A percentile compares a stretch with the other conserved stretches of the same genome.
Conservation (phyloP, 1,284 basidiomycete species). For the Puccinia horiana region DNA sequence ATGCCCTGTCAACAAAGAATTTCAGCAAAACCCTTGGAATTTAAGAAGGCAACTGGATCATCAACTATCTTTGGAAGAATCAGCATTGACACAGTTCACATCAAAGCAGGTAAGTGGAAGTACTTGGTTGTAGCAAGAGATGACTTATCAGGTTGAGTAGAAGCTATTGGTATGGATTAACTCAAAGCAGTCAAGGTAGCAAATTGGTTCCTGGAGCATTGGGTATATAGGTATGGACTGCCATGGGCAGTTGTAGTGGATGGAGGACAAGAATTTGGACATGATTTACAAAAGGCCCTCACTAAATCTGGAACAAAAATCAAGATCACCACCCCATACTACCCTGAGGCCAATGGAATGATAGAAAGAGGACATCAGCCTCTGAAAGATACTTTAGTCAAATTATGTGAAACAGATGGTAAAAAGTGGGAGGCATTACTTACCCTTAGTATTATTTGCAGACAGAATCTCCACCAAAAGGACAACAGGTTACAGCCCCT, state of each 20-base stretch:
- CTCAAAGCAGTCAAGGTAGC: neutral
- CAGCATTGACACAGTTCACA: neutral
- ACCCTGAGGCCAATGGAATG: too few species aligned
- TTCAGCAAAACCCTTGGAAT: neutral
- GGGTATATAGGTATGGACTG: neutral
- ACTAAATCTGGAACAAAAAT: neutral
- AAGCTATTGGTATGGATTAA: neutral
- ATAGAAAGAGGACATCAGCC: conserved; percentile 17
- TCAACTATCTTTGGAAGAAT: neutral
- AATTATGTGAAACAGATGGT: neutral
- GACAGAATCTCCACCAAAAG: neutral
- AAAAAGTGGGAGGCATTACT: neutral
- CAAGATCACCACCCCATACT: neutral
- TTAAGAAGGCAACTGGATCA: neutral
- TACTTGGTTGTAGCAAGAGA: neutral
- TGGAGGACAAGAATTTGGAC: conserved; percentile 3
- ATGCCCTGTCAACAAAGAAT: neutral
- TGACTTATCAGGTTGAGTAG: neutral
- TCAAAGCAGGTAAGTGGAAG: neutral
- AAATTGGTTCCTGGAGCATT: neutral
- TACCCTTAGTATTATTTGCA: conserved; percentile 12
- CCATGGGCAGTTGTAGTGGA: neutral
- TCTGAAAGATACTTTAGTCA: neutral
- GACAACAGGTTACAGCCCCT: neutral
- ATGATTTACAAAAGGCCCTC: neutral